Conservation (phyloP, 2,329 filamentous ascomycete species). For the Dactylonectria macrodidyma region DNA sequence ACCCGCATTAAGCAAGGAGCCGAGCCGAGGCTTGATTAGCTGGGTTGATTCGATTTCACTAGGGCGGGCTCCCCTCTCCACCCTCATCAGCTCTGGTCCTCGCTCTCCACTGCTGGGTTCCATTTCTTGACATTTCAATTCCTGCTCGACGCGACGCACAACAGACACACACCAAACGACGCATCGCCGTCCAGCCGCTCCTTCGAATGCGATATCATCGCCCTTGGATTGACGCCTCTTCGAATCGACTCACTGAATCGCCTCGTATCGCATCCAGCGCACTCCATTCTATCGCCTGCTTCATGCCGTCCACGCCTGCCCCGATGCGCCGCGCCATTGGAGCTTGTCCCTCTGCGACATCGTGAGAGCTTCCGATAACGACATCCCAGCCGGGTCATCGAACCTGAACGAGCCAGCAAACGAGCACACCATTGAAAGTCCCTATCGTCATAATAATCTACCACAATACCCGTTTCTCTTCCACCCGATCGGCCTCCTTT, state of each 20-base stretch:
- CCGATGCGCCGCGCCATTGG: slow-evolving; percentile 46
- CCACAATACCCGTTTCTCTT: background rate
- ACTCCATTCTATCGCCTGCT: slow-evolving; percentile 27
- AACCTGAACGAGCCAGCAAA: slow-evolving; percentile 22
- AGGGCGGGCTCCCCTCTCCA: background rate
- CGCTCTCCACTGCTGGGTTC: background rate
- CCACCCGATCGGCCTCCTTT: background rate
- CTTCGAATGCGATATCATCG: background rate
- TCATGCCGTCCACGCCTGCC: slow-evolving; percentile 42
- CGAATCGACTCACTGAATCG: background rate
- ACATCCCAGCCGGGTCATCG: background rate
- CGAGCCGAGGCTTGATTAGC: slow-evolving; percentile 6
- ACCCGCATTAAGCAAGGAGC: background rate
- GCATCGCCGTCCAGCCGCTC: background rate
- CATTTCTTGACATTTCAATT: slow-evolving; percentile 4
- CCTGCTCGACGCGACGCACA: background rate
- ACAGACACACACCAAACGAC: background rate
- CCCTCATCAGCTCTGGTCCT: background rate
- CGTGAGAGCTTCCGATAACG: slow-evolving; percentile 28
- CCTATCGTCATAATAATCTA: slow-evolving; percentile 1
- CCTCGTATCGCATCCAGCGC: slow-evolving; percentile 1
- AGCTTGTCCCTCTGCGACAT: slow-evolving; percentile 43
- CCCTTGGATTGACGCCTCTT: background rate
- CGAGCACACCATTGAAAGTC: background rate
- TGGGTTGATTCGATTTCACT: background rate